These are phyloP conservation scores for Hemisphaericaspora lyxosophila DNA, from an alignment of 1,139 yeast genomes.

Conservation along the genomic window DNA sequence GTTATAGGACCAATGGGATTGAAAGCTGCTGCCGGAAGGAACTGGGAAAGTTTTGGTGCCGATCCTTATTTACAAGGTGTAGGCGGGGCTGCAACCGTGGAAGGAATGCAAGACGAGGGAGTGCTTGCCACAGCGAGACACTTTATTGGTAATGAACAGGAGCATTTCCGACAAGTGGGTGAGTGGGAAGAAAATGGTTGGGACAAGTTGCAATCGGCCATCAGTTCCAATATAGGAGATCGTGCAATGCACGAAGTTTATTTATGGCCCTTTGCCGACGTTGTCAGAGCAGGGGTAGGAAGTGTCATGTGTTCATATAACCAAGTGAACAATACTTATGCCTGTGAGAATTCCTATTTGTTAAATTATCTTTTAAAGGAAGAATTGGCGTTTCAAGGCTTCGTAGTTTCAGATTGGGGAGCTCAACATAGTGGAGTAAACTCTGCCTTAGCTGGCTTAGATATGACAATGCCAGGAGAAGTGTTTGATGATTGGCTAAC, in stretches of 20 bases:
- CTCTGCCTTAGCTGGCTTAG: slow-evolving; percentile 59
- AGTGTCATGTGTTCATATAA: slow-evolving; percentile 65
- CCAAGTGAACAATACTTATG: slow-evolving; percentile 55
- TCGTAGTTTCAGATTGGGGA: slow-evolving; percentile 67
- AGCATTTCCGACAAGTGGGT: slow-evolving; percentile 58
- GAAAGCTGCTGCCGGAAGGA: slow-evolving; percentile 64
- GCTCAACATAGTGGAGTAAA: slow-evolving; percentile 61
- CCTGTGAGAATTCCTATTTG: slow-evolving; percentile 61
- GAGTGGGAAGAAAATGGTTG: slow-evolving; percentile 52
- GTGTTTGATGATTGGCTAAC: slow-evolving; percentile 52
- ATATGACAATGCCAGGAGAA: slow-evolving; percentile 71
- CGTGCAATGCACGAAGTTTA: slow-evolving; percentile 63
- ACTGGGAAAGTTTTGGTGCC: slow-evolving; percentile 66
- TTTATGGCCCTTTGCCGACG: slow-evolving; percentile 69
- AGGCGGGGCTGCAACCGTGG: slow-evolving; percentile 52
- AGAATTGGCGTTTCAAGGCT: slow-evolving; percentile 67
- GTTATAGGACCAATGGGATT: slow-evolving; percentile 63
- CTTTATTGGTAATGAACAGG: slow-evolving; percentile 63
- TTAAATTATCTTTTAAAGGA: slow-evolving; percentile 57
- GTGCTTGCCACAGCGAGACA: slow-evolving; percentile 57
- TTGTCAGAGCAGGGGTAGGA: slow-evolving; percentile 59
- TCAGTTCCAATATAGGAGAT: slow-evolving; percentile 58
- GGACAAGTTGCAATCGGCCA: slow-evolving; percentile 38
- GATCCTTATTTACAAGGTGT: slow-evolving; percentile 65
- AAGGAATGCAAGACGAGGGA: slow-evolving; percentile 60